Base-by-base conservation (phyloP, 495 filamentous ascomycete species). In the Aspergillus haitiensis region DNA sequence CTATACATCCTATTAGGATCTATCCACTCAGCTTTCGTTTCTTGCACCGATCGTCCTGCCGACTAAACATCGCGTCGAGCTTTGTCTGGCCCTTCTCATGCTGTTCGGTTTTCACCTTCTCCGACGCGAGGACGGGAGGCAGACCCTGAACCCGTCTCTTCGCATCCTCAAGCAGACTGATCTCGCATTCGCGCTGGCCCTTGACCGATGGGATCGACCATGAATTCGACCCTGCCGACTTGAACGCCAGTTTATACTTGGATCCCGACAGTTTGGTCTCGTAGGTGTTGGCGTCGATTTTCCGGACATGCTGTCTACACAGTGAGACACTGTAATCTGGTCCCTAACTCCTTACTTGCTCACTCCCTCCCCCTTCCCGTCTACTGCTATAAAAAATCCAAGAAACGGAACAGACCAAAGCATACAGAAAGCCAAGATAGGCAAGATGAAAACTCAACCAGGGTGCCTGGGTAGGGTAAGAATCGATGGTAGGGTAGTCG, bases 191-290 rank as follows among this genome's bases (percentile, higher is more conserved):
- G n/a, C 70, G 67, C 51, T 75, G 74, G 13, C 60, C 69, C 45
- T 62, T 70, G 33, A 76, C 70, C 0, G 72, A 72, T 7, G 70
- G 70, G 15, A 73, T 60, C 1, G 72, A 73, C 73, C 72, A 75
- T 16, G 72, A 65, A 13, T 58, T 64, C 4, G 69, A 60, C 8
- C 64, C 56, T 6, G 62, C 64, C 9, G 65, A 64, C 44, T 71
- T 75, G 45, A 75, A 69, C 31, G 70, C 72, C 50, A 75, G 53
- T 50, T 72, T 76, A 55, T 72, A 73, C 49, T 76, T 76, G 18
- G 73, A 72, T 0, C 72, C 72, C 11, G 63, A 66, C 3, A 76
- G 58, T 52, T 68, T 65, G 1, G 72, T 72, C 57, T 75, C 70
- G 55, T 76, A 75, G 2, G 70, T 72, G 50, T 75, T 76, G 13